Evolutionary conservation across 257 asterid species (phyloP).

Genomic region (Salvia splendens): DNA sequence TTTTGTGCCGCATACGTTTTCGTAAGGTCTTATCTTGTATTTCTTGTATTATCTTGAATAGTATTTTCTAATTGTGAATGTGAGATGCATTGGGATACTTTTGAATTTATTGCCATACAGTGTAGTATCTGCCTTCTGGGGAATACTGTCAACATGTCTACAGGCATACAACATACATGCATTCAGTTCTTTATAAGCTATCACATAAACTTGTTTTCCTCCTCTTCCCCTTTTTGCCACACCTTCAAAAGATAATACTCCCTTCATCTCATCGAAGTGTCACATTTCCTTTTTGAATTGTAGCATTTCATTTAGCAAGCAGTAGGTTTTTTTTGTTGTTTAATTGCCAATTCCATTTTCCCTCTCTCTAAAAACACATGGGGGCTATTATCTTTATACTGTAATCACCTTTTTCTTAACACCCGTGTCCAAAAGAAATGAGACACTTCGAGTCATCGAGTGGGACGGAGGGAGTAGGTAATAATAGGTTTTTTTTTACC

Average conservation of each 20-base stretch:
- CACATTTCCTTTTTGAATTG: no score
- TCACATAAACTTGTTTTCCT: not conserved
- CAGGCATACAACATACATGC: no score
- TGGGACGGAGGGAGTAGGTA: no score
- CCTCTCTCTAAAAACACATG: no score
- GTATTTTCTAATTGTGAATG: not conserved
- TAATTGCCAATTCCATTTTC: no score
- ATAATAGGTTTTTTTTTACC: conserved; percentile 5
- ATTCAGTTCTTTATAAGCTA: not conserved
- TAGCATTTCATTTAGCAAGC: no score
- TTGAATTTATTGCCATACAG: conserved; percentile 24
- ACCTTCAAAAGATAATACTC: not conserved
- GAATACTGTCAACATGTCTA: not conserved
- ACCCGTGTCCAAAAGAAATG: no score
- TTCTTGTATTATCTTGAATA: conserved; percentile 33
- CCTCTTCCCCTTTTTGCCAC: conserved; percentile 2
- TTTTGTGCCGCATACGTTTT: conserved; percentile 97
- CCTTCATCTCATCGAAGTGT: no score
- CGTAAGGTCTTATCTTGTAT: conserved; percentile 96
- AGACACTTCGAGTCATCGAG: no score
- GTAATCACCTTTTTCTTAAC: no score
- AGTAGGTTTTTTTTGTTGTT: no score
- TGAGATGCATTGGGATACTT: conserved; percentile 14
- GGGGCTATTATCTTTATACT: no score
- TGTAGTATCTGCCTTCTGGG: conserved; percentile 19